Evolutionary conservation across 352 stramenopile genomes (phyloP).

Genomic region (Elongisporangium prolatum): DNA sequence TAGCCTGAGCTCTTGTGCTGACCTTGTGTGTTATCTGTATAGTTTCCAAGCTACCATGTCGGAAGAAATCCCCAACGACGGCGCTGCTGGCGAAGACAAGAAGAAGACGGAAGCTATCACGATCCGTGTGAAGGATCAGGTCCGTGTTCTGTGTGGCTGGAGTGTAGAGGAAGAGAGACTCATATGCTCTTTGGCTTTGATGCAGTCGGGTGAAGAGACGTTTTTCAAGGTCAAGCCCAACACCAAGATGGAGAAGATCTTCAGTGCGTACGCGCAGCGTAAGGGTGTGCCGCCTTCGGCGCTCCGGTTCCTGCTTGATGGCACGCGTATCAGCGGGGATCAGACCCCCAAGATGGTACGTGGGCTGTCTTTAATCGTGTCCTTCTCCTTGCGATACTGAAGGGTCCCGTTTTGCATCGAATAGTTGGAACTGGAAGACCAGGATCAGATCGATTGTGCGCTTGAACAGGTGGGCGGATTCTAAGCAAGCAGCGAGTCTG

Average conservation of each 20-base stretch:
- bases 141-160: constrained; percentile 13
- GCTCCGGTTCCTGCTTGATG: constrained; percentile 96
- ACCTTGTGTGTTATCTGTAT: background rate
- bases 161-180: background rate
- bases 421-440: constrained; percentile 94
- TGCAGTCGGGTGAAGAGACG: constrained; percentile 91
- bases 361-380: background rate
- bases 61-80: constrained; percentile 51
- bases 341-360: constrained; percentile 91
- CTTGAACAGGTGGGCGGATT: constrained; percentile 86
- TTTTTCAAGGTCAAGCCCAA: constrained; percentile 99
- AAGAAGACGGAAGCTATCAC: constrained; percentile 87
- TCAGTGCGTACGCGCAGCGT: constrained; percentile 93
- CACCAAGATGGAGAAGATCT: constrained; percentile 99
- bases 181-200: background rate
- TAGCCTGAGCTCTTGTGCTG: background rate
- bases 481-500: constrained; percentile 26
- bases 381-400: background rate
- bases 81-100: constrained; percentile 61
- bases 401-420: background rate
- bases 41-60: constrained; percentile 29
- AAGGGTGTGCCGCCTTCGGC: constrained; percentile 89
- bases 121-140: constrained; percentile 86
- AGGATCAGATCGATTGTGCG: constrained; percentile 98
- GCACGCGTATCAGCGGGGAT: constrained; percentile 92